Base-by-base conservation (phyloP, 345 rosid species). In the Capsella bursapastoris region DNA sequence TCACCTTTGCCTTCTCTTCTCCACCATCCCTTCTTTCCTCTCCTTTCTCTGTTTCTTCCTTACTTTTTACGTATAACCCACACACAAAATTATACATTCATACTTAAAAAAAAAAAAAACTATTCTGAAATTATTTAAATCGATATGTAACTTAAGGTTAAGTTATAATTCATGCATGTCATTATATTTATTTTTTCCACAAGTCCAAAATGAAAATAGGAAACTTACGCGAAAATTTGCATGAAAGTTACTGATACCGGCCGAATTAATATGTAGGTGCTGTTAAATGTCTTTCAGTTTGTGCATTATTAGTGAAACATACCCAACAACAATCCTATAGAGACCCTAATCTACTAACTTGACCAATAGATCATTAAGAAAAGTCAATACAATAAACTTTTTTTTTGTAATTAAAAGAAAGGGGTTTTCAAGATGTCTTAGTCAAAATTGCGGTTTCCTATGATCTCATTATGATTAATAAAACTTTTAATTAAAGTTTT, bases 1-100 rank as follows among this genome's bases (percentile, higher is more conserved):
- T 70, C 18, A 47, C 71, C 53, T 69, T 22, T 70, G 56, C 66
- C 60, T 56, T 70, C 71, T 70, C 71, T 60, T 75, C 74, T 40
- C 56, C 69, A 13, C 47, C 2, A 22, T 51, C 49, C 51, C 57
- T 66, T 58, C 16, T 61, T 58, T 53, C 50, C 10, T 57, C 10
- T 57, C 9, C 43, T 37, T 8, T 35, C 28, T 53, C 43, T 29
- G n/a, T 35, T 13, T 55, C 38, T 43, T 14, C 32, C 31, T 22
- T 62, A 3, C 27, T 22, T 28, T 29, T 50, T 44, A 8, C 25
- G 3, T 47, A 45, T 7, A 0, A 16, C 14, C 3, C 12, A 6
- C 14, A 8, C 1, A 72, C 0, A 41, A 6, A 12, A 13, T 15
- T 4, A n/a, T 40, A 43, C 52, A 51, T 16, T 38, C n/a, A 18